These are phyloP conservation scores for Lumnitzera littorea DNA, from an alignment of 345 rosid genomes.

Conservation along the genomic window DNA sequence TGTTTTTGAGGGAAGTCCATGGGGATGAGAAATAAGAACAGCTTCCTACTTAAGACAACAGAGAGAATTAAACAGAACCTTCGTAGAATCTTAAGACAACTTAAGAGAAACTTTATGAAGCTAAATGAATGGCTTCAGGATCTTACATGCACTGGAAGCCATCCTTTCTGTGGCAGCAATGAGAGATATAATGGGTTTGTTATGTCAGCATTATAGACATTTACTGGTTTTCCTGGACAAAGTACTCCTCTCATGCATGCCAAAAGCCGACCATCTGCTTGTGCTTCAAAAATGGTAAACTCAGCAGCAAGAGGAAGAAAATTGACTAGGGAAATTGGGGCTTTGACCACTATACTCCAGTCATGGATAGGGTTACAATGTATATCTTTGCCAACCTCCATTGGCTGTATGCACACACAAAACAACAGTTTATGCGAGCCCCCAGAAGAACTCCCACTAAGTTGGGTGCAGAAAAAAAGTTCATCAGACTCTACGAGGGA, in stretches of 20 bases:
- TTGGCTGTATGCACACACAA: slow-evolving; percentile 65
- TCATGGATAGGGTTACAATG: slow-evolving; percentile 76
- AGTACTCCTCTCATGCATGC: slow-evolving; percentile 62
- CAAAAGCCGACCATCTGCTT: slow-evolving; percentile 49
- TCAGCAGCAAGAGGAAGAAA: slow-evolving; percentile 86
- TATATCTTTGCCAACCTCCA: slow-evolving; percentile 75
- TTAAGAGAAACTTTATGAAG: slow-evolving; percentile 1
- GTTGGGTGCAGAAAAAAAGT: slow-evolving; percentile 59
- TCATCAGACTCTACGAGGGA: slow-evolving; percentile 61
- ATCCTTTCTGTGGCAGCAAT: slow-evolving; percentile 78
- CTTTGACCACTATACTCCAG: slow-evolving; percentile 76
- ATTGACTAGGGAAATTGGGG: slow-evolving; percentile 73
- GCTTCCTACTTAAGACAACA: slow-evolving; percentile 53
- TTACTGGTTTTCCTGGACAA: slow-evolving; percentile 58
- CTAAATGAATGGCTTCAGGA: slow-evolving; percentile 5
- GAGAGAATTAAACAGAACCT: slow-evolving; percentile 4
- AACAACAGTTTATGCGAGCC: slow-evolving; percentile 62
- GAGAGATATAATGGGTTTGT: slow-evolving; percentile 64
- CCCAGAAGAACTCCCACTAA: slow-evolving; percentile 51
- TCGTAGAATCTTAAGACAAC: no score
- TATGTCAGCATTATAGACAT: slow-evolving; percentile 67
- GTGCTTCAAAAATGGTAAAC: slow-evolving; percentile 72
- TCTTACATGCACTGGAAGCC: slow-evolving; percentile 76
- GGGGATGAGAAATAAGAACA: slow-evolving; percentile 81
- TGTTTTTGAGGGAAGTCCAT: slow-evolving; percentile 67